phyloP scores from a whole-genome alignment of 1,284 basidiomycete genomes.

The Athelia sp. region DNA sequence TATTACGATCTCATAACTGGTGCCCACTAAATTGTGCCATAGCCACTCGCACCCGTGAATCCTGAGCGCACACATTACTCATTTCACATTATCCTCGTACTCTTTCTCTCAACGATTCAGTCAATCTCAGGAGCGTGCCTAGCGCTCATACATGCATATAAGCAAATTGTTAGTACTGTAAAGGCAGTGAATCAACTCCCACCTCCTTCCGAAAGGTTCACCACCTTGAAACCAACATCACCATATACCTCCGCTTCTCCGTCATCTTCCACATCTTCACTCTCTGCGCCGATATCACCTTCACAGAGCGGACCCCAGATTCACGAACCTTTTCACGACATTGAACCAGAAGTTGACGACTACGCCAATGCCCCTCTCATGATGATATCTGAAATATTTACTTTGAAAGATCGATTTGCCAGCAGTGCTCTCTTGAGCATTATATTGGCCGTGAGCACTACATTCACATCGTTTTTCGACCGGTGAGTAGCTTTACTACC shows the following conservation, averaged over 20 bases:
- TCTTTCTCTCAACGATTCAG: conserved; percentile 69
- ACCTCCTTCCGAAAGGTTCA: conserved; percentile 13
- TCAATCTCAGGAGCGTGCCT: conserved; percentile 64
- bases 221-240: conserved; percentile 7
- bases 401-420: conserved; percentile 39
- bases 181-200: conserved; percentile 55
- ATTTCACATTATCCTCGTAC: conserved; percentile 57
- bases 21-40: too few relatives aligned
- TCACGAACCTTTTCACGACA: conserved; percentile 9
- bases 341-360: conserved; percentile 11
- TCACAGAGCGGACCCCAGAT: conserved; percentile 5
- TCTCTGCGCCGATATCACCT: conserved; percentile 7
- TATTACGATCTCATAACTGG: too few relatives aligned
- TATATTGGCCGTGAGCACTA: conserved; percentile 28
- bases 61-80: conserved; percentile 35
- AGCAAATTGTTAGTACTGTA: conserved; percentile 56
- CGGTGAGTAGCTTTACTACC: conserved; percentile 33
- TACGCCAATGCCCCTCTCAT: conserved; percentile 33
- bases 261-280: conserved; percentile 9
- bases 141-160: conserved; percentile 62
- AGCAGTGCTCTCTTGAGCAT: conserved; percentile 35
- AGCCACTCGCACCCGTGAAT: conserved; percentile 13
- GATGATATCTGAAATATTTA: conserved; percentile 46
- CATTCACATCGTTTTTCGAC: conserved; percentile 45
- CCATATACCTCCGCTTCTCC: conserved; percentile 8